Conservation (phyloP, 495 filamentous ascomycete genomes). For the Daldinia loculata region DNA sequence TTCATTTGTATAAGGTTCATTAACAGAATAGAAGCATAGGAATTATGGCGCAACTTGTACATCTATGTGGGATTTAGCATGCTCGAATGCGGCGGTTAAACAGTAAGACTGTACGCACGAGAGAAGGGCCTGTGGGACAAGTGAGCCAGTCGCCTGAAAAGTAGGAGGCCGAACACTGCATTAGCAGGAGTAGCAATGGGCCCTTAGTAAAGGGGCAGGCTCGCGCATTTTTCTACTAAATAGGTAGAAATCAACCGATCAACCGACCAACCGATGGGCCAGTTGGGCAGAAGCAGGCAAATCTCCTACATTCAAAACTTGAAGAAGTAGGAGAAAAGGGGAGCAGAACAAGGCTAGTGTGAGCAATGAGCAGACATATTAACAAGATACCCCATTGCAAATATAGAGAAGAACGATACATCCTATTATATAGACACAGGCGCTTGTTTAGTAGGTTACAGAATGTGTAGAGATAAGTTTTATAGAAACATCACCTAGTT, state of each 20-base stretch:
- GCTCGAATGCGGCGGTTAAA: slow-evolving; percentile 6
- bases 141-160: not conserved
- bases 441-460: not conserved
- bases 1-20: slow-evolving; percentile 31
- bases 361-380: not conserved
- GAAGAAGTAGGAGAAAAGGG: not conserved
- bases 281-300: not conserved
- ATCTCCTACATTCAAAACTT: slow-evolving; percentile 2
- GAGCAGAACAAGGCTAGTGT: not conserved
- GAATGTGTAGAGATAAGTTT: not conserved
- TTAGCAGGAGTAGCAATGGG: slow-evolving; percentile 1
- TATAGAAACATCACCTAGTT: not conserved
- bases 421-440: not conserved
- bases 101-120: slow-evolving; percentile 6
- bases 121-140: slow-evolving; percentile 12
- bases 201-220: not conserved
- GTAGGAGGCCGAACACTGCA: slow-evolving; percentile 2
- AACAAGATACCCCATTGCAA: slow-evolving; percentile 37
- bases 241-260: not conserved
- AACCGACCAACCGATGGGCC: not conserved
- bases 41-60: slow-evolving; percentile 30
- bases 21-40: slow-evolving; percentile 23
- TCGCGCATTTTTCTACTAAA: not conserved
- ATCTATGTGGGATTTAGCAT: slow-evolving; percentile 34
- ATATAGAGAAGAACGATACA: slow-evolving; percentile 6